Evolutionary conservation across 345 rosid genomes (phyloP), one percentile per base, ranked within the genome.

Genomic region (Stellera chamaejasme): DNA sequence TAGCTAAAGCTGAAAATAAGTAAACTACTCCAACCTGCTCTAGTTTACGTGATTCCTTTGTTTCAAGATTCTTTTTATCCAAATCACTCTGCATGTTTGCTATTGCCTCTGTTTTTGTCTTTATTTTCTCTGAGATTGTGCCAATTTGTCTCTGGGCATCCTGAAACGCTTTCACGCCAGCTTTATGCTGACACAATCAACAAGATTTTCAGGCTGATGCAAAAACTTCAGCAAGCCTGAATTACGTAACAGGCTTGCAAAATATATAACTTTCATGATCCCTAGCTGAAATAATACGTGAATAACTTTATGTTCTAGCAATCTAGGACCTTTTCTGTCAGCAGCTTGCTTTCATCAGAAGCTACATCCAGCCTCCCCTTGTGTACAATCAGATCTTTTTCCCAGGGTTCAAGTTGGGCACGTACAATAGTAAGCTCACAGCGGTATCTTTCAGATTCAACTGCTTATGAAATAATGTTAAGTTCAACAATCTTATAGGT

Each of bases 361-460:
- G 99, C 91, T 68, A 89, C 97, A 59, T 87, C 97, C 74, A 84
- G 82, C 64, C 82, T 81, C 58, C 99, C 99, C 79, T 65, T 89
- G 78, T 80, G 97, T 70, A 74, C 86, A 69, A 89, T 89, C 70
- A 89, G 54, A 64, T 87, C 84, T 46, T 76, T 76, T 53, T 93
- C 97, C 97, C 99, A 93, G 32, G 99, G 99, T 73, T 93, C 90
- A 69, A 93, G 60, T 60, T 93, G 89, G 53, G 88, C 76, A 13
- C 99, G 96, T 59, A 93, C 79, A 48, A 72, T 83, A 27, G 68
- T 75, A 65, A 93, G 96, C 77, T 93, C 83, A 58, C 88, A 72
- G 69, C 84, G 86, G 66, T 79, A 73, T 69, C 55, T 74, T 81
- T 93, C 97, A 58, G 94, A 77, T 77, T 93, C 96, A 77, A 69